Percentiles rank a stretch among this genome's conserved stretches.
Conservation (phyloP, 257 asterid genomes). For the Parsonsia alboflavescens region DNA sequence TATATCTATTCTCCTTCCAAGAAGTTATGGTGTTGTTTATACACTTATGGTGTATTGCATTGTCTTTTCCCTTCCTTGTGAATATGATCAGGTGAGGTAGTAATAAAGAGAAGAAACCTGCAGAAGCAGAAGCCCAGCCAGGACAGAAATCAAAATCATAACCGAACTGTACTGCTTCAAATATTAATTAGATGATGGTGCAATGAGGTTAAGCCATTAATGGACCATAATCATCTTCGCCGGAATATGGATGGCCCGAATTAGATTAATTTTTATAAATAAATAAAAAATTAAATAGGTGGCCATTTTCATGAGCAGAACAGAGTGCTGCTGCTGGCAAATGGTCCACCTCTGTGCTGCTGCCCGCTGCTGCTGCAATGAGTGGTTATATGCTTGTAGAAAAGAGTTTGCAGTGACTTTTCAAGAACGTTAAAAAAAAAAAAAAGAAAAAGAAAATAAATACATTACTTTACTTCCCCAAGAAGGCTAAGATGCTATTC, state of each 20-base stretch:
- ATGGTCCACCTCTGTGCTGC: conserved; percentile 26
- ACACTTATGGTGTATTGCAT: conserved; percentile 13
- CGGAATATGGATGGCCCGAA: not conserved
- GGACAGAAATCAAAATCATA: not conserved
- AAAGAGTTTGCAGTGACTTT: conserved; percentile 15
- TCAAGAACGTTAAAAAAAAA: conserved; percentile 11
- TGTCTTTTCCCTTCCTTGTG: not conserved
- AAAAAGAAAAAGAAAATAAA: too few relatives aligned
- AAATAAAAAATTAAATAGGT: not conserved
- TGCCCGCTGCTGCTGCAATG: too few relatives aligned
- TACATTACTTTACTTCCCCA: conserved; percentile 35
- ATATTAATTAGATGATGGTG: not conserved
- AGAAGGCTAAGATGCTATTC: too few relatives aligned
- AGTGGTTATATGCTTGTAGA: conserved; percentile 25
- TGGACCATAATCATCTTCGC: conserved; percentile 14
- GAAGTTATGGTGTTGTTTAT: conserved; percentile 13
- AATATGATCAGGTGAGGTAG: not conserved
- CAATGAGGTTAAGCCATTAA: not conserved
- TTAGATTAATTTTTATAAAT: not conserved
- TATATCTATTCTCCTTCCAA: not conserved
- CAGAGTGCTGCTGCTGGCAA: not conserved
- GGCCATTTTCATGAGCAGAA: conserved; percentile 4
- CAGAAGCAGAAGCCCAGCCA: not conserved
- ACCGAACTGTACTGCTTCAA: not conserved
- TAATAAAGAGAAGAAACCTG: not conserved